phyloP scores from a whole-genome alignment of 192 early-diverging fungal species.

The Pecoramyces ruminantium region DNA sequence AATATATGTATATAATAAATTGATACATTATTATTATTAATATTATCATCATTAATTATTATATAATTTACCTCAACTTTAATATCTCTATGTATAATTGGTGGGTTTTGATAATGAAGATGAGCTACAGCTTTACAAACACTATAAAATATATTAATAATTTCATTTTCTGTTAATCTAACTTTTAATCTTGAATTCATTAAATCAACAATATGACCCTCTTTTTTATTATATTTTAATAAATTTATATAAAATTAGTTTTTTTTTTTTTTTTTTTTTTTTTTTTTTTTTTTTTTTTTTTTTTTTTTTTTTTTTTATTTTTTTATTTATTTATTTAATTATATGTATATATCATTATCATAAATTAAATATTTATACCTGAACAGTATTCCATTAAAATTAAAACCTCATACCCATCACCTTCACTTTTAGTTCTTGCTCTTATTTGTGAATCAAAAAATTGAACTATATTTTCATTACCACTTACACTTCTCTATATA shows the following conservation, averaged over 20 bases:
- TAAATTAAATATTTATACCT: no score
- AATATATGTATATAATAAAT: no score
- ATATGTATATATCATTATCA: no score
- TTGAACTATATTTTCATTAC: conserved; percentile 66
- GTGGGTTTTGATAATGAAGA: conserved; percentile 68
- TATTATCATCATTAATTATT: no score
- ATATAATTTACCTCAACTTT: conserved; percentile 12
- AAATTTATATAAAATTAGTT: no score
- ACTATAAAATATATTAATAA: conserved; percentile 76
- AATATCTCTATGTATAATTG: conserved; percentile 72
- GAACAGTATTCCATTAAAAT: conserved; percentile 90
- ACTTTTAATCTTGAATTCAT: conserved; percentile 64
- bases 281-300: no score
- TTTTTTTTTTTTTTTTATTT: no score
- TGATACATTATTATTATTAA: no score
- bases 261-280: no score
- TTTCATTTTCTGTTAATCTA: conserved; percentile 62
- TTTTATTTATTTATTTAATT: no score
- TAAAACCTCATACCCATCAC: conserved; percentile 58
- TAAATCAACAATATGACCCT: conserved; percentile 65
- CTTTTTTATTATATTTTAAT: no score
- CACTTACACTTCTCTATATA: conserved; percentile 40
- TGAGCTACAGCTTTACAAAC: conserved; percentile 76
- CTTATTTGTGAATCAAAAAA: conserved; percentile 54
- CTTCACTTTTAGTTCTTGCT: conserved; percentile 26